Evolutionary conservation across 148 eudicot species (phyloP), one percentile per base, ranked within the genome.

Genomic region (Camellia sinensis): DNA sequence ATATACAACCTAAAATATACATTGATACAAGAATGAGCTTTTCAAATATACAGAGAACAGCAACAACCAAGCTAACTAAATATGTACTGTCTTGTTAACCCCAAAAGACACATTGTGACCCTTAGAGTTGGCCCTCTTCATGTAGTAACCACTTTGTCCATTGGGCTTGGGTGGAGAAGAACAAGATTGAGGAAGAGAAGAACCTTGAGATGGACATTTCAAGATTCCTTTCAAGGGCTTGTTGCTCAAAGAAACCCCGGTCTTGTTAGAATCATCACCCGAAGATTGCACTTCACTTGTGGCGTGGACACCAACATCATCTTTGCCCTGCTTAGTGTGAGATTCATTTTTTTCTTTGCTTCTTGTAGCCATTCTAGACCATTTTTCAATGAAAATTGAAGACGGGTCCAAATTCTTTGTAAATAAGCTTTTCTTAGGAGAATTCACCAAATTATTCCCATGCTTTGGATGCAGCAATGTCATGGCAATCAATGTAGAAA

Each of bases 161-260:
- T 81, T 86, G 5, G 82, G 77, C 46, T 75, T 83, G 4, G 86
- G 29, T 45, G 69, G 15, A 50, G 84, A 74, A 37, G 83, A n/a
- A 81, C 50, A 17, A 14, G 74, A 17, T 0, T 21, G 69, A 21
- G 53, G 52, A 15, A 9, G 6, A n/a, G 62, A 29, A 29, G 37
- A 66, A 52, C 67, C 41, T 29, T 72, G 21, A 22, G 84, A 81
- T 46, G 86, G 73, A 54, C 80, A 70, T 62, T 86, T 86, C 73
- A 83, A 46, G 67, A 86, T 86, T 14, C 86, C 88, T 79, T 81
- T 83, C 18, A 79, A 43, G 3, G 80, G 88, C 75, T 67, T 76
- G 22, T 76, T 71, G 1, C 41, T 2, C 10, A 41, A 18, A 7
- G 56, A 64, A 13, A 8, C 5, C 10, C 8, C 71, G 15, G 13